phyloP scores from a whole-genome alignment of 202 grass and related monocot species.

The Setaria viridis region DNA sequence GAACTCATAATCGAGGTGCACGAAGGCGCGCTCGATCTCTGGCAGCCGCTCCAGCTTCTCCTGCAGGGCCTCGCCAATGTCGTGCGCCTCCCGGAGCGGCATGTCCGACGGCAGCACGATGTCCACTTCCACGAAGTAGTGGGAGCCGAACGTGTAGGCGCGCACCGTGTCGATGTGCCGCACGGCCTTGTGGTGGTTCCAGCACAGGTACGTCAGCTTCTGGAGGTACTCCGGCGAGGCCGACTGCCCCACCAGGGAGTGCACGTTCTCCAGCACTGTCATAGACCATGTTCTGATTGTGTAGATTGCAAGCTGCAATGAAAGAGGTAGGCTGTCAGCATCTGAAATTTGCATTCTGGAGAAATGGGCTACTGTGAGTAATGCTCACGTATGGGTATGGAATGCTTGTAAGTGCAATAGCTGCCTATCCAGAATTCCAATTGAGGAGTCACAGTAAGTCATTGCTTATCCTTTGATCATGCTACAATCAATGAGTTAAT shows the following conservation, averaged over 20 bases:
- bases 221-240: slow-evolving; percentile 91
- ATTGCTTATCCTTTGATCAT: not conserved
- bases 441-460: not conserved
- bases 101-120: slow-evolving; percentile 86
- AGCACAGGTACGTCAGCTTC: slow-evolving; percentile 93
- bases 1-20: slow-evolving; percentile 97
- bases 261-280: slow-evolving; percentile 95
- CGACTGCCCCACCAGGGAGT: slow-evolving; percentile 91
- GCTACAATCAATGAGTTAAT: not conserved
- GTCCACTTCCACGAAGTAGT: slow-evolving; percentile 98
- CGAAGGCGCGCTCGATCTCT: slow-evolving; percentile 93
- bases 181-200: slow-evolving; percentile 97
- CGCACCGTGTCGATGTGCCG: slow-evolving; percentile 96
- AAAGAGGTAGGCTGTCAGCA: not conserved
- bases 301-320: slow-evolving; percentile 82
- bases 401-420: not conserved
- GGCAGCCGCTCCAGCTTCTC: slow-evolving; percentile 93
- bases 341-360: not conserved
- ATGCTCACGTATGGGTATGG: not conserved
- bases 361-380: not conserved
- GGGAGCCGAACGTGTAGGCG: slow-evolving; percentile 95
- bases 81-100: slow-evolving; percentile 84
- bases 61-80: slow-evolving; percentile 91
- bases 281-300: slow-evolving; percentile 96
- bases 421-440: not conserved